These are phyloP conservation scores for Plantago ovata DNA, from an alignment of 257 asterid genomes.

Conservation along the genomic window DNA sequence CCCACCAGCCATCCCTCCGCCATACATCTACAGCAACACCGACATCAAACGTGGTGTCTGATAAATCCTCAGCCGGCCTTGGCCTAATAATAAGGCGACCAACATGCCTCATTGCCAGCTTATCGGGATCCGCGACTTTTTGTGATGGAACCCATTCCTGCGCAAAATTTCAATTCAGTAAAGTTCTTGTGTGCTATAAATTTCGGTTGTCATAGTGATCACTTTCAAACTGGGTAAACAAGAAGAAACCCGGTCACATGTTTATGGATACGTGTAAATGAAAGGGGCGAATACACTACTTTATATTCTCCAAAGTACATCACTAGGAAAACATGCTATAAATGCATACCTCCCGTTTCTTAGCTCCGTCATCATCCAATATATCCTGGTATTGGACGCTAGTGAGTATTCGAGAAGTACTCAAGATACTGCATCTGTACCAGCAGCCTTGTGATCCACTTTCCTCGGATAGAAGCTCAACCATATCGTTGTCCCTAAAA, in stretches of 20 bases:
- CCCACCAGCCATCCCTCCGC: slow-evolving; percentile 51
- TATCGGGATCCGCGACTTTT: slow-evolving; percentile 35
- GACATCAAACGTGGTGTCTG: slow-evolving; percentile 18
- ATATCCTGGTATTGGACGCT: slow-evolving; percentile 49
- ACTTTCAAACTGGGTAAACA: too few species aligned
- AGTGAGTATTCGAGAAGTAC: slow-evolving; percentile 21
- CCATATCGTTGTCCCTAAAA: slow-evolving; percentile 23
- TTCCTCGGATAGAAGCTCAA: slow-evolving; percentile 59
- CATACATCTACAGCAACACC: slow-evolving; percentile 45
- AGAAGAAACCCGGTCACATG: too few species aligned
- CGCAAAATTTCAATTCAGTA: background rate
- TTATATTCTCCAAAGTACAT: too few species aligned
- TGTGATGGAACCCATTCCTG: slow-evolving; percentile 36
- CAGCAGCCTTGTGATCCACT: slow-evolving; percentile 66
- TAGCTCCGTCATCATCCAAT: slow-evolving; percentile 25
- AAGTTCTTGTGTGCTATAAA: background rate
- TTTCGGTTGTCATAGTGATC: background rate
- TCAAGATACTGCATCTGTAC: slow-evolving; percentile 51
- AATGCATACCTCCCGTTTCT: slow-evolving; percentile 45
- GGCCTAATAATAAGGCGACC: slow-evolving; percentile 39
- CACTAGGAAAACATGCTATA: background rate
- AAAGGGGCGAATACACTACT: too few species aligned
- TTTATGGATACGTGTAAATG: too few species aligned
- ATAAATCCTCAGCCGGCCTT: slow-evolving; percentile 24
- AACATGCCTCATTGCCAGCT: slow-evolving; percentile 30